These are phyloP conservation scores for Postia placenta DNA, from an alignment of 768 basidiomycete species.

Conservation along the genomic window DNA sequence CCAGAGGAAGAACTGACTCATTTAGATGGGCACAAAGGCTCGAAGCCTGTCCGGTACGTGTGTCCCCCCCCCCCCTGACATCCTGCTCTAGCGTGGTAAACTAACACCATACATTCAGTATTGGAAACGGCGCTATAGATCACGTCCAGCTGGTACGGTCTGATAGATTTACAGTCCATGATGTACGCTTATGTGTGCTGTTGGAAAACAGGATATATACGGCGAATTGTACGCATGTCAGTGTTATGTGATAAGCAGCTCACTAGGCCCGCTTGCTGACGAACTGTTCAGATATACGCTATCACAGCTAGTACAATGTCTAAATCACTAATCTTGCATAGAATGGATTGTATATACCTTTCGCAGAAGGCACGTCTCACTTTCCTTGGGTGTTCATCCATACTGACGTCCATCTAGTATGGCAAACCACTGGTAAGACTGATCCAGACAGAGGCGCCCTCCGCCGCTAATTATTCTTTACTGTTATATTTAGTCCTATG, in stretches of 20 bases:
- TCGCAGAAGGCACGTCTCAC: constrained; percentile 71
- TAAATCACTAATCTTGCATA: too few species aligned
- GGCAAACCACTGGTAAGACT: constrained; percentile 66
- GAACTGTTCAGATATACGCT: too few species aligned
- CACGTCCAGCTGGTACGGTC: constrained; percentile 88
- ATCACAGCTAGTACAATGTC: too few species aligned
- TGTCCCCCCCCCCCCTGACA: too few species aligned
- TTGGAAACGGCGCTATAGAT: constrained; percentile 95
- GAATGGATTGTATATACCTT: constrained; percentile 95
- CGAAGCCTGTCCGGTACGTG: constrained; percentile 70
- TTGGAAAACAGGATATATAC: constrained; percentile 74
- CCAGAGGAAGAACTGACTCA: constrained; percentile 79
- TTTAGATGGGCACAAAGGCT: constrained; percentile 84
- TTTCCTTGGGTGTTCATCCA: background rate
- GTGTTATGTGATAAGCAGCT: background rate
- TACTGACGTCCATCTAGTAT: constrained; percentile 37
- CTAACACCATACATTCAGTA: constrained; percentile 29
- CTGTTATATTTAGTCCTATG: constrained; percentile 39
- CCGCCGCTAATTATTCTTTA: background rate
- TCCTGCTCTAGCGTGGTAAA: background rate
- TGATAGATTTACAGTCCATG: too few species aligned
- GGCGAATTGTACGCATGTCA: constrained; percentile 70
- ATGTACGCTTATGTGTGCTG: background rate
- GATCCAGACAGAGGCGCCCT: too few species aligned
- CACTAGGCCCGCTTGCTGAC: too few species aligned